A percentile compares a stretch with the other conserved stretches of the same genome.
These are phyloP conservation scores for Aspergillus sparsus DNA, from an alignment of 495 filamentous ascomycete genomes.

Conservation along the genomic window DNA sequence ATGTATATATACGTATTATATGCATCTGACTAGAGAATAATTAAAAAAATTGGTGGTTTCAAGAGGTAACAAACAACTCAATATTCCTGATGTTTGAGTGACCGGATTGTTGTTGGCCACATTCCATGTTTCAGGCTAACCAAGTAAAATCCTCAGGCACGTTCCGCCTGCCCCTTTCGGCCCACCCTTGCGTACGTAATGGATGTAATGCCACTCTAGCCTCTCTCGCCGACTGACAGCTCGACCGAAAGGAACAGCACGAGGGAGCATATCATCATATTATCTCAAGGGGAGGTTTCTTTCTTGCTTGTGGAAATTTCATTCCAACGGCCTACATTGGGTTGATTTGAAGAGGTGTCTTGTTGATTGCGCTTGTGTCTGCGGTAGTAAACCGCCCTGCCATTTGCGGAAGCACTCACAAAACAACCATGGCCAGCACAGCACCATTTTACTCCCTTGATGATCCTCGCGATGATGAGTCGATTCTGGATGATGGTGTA, in stretches of 20 bases:
- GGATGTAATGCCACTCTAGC: slow-evolving; percentile 54
- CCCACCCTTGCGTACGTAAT: slow-evolving; percentile 34
- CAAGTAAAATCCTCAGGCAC: background rate
- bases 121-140: background rate
- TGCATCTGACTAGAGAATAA: background rate
- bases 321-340: background rate
- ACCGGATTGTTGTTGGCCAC: background rate
- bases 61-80: background rate
- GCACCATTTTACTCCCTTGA: slow-evolving; percentile 39
- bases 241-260: slow-evolving; percentile 9
- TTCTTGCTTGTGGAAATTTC: no score
- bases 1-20: background rate
- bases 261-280: slow-evolving; percentile 3
- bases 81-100: background rate
- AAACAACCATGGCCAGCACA: slow-evolving; percentile 47
- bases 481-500: slow-evolving; percentile 81
- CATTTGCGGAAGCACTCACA: slow-evolving; percentile 15
- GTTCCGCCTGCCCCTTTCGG: slow-evolving; percentile 29
- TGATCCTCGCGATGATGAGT: slow-evolving; percentile 54
- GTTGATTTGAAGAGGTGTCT: slow-evolving; percentile 12
- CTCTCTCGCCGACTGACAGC: slow-evolving; percentile 29
- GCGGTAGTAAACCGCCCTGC: background rate
- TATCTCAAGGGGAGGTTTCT: no score
- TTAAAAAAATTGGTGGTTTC: background rate
- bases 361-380: slow-evolving; percentile 1